Conservation (phyloP, 805 yeast species). For the Suhomyces faveliae region DNA sequence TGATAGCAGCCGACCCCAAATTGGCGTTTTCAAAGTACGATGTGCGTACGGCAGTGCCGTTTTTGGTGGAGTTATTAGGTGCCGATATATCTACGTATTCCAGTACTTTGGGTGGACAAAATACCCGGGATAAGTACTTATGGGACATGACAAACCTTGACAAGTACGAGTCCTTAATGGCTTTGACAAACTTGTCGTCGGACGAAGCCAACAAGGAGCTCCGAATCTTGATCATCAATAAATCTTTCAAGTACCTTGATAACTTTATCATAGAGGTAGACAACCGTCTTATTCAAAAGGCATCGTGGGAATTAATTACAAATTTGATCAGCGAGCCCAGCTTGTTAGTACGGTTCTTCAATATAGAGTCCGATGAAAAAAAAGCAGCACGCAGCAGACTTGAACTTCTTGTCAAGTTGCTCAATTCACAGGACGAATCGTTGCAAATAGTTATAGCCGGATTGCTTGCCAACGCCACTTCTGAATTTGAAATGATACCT, state of each 20-base stretch:
- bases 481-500: conserved; percentile 37
- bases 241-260: conserved; percentile 46
- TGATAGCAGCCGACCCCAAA: conserved; percentile 44
- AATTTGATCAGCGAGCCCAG: conserved; percentile 49
- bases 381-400: conserved; percentile 23
- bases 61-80: conserved; percentile 47
- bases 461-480: conserved; percentile 39
- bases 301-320: conserved; percentile 62
- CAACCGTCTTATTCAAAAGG: conserved; percentile 47
- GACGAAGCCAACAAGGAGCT: conserved; percentile 37
- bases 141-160: conserved; percentile 39
- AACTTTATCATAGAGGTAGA: conserved; percentile 41
- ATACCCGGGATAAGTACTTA: conserved; percentile 15
- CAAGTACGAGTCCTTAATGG: conserved; percentile 56
- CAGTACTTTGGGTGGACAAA: conserved; percentile 6
- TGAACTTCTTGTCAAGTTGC: conserved; percentile 28
- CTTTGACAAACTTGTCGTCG: conserved; percentile 67
- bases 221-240: conserved; percentile 37
- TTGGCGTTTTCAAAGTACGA: conserved; percentile 41
- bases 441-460: conserved; percentile 37
- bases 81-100: conserved; percentile 25
- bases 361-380: conserved; percentile 30
- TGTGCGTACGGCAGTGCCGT: conserved; percentile 44
- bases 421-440: conserved; percentile 30
- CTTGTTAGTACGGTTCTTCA: conserved; percentile 57